Percentiles rank a stretch among this genome's conserved stretches.
Conservation (phyloP, 2,329 filamentous ascomycete genomes). For the Xylariomycetidae sp. region DNA sequence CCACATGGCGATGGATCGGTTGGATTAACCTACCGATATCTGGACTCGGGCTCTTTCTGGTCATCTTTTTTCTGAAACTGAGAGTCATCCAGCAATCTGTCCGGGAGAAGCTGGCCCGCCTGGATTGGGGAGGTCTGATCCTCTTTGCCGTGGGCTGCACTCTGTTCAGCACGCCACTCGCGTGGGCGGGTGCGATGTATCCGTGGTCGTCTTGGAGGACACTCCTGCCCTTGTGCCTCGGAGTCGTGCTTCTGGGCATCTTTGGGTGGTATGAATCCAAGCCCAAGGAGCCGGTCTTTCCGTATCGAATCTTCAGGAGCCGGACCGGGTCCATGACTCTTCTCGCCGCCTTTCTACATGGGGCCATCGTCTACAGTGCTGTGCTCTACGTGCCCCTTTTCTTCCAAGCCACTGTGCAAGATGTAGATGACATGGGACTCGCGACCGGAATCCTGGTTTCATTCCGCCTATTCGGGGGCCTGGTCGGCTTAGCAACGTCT, state of each 20-base stretch:
- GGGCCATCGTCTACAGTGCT: slow-evolving; percentile 1
- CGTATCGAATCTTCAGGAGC: too few relatives aligned
- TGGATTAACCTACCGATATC: slow-evolving; percentile 59
- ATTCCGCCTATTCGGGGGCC: slow-evolving; percentile 30
- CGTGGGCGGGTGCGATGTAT: slow-evolving; percentile 58
- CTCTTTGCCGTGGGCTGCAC: slow-evolving; percentile 60
- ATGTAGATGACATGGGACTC: slow-evolving; percentile 28
- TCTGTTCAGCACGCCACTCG: background rate
- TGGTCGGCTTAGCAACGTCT: slow-evolving; percentile 28
- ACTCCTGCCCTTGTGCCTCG: slow-evolving; percentile 57
- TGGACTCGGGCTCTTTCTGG: slow-evolving; percentile 39
- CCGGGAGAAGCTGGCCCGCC: slow-evolving; percentile 43
- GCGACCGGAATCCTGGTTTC: slow-evolving; percentile 25
- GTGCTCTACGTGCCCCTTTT: slow-evolving; percentile 28
- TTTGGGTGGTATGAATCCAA: slow-evolving; percentile 58
- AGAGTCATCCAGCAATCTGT: slow-evolving; percentile 38
- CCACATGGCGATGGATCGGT: slow-evolving; percentile 59
- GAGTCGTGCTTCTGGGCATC: slow-evolving; percentile 42
- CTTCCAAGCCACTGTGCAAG: slow-evolving; percentile 34
- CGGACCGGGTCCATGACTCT: too few relatives aligned
- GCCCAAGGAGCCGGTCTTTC: too few relatives aligned
- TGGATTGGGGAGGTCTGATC: slow-evolving; percentile 60
- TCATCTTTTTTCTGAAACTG: slow-evolving; percentile 48
- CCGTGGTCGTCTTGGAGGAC: slow-evolving; percentile 58
- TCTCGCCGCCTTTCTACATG: slow-evolving; percentile 3